Base-by-base conservation (phyloP, 2,329 filamentous ascomycete species). In the Thelonectria olida region DNA sequence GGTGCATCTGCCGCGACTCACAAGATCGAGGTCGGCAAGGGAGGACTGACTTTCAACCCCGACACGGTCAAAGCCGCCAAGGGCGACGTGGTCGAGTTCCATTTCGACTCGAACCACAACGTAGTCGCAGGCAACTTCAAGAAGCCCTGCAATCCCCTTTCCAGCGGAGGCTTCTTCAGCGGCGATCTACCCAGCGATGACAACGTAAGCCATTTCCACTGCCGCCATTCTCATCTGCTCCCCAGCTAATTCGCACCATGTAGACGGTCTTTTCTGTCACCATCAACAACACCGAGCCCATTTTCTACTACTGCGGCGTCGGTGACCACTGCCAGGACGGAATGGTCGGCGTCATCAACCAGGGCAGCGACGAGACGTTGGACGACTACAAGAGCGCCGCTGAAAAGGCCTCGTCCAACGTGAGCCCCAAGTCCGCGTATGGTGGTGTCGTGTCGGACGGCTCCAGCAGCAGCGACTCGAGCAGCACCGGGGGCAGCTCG, bases 41-140 rank as follows among this genome's bases (percentile, higher is more conserved):
- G 76, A 38, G 78, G 77, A 7, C 66, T 15, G 31, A 34, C 84
- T 31, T 85, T 84, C 72, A 73, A 67, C 10, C 84, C 84, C 2
- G 73, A 79, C 58, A 78, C 76, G 23, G 66, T 84, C 60, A 74
- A 72, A 23, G 82, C 83, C 19, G 63, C 74, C 34, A 63, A 76
- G 10, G 84, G 84, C 58, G 83, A 84, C 66, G 76, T 79, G 47
- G 74, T 87, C 56, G 81, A 85, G 68, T 86, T 86, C 74, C 81
- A 84, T 67, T 87, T 86, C 72, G 75, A 79, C 9, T 78, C 80
- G 61, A 79, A 79, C 65, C 84, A 85, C 76, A 81, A 80, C 7
- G 82, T 86, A 44, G 81, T 79, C 7, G 78, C 81, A 64, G 80
- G 81, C 25, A 76, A 80, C 41, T 85, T 85, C 67, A 75, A 75